Conservation (phyloP, 1,139 yeast species). For the Saccharomycopsis hybrid region DNA sequence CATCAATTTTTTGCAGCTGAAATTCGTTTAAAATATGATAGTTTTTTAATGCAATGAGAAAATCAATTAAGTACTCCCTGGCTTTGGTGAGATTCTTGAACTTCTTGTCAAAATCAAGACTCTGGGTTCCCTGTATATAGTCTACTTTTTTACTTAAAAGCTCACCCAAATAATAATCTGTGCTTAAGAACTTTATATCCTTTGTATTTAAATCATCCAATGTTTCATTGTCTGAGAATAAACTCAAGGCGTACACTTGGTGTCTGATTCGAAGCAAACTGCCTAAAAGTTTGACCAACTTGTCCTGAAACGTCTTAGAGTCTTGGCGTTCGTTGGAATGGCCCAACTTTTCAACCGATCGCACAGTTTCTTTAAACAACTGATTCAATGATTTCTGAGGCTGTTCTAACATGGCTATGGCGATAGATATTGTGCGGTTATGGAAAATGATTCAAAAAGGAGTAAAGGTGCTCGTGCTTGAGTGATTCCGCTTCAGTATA, state of each 20-base stretch:
- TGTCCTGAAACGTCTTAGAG: slow-evolving; percentile 29
- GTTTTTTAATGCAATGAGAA: slow-evolving; percentile 36
- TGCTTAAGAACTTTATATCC: slow-evolving; percentile 47
- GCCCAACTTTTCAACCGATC: slow-evolving; percentile 1
- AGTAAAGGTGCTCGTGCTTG: too few species aligned
- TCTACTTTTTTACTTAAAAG: slow-evolving; percentile 26
- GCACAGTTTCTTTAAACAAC: slow-evolving; percentile 8
- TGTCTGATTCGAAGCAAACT: slow-evolving; percentile 30
- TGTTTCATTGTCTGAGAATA: slow-evolving; percentile 57
- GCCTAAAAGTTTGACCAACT: slow-evolving; percentile 26
- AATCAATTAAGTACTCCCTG: slow-evolving; percentile 39
- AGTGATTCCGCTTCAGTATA: too few species aligned
- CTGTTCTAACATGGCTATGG: neutral
- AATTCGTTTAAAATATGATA: slow-evolving; percentile 36
- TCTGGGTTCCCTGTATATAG: slow-evolving; percentile 18
- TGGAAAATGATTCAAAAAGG: too few species aligned
- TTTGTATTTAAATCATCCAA: slow-evolving; percentile 51
- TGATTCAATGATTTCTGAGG: slow-evolving; percentile 6
- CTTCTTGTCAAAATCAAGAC: slow-evolving; percentile 27
- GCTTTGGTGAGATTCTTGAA: slow-evolving; percentile 37
- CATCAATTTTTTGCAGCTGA: slow-evolving; percentile 37
- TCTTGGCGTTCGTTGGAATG: slow-evolving; percentile 28
- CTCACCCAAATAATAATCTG: slow-evolving; percentile 46
- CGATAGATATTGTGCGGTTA: too few species aligned
- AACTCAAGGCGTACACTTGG: slow-evolving; percentile 30